Base-by-base conservation (phyloP, 805 yeast genomes). In the Yarrowia porcina region DNA sequence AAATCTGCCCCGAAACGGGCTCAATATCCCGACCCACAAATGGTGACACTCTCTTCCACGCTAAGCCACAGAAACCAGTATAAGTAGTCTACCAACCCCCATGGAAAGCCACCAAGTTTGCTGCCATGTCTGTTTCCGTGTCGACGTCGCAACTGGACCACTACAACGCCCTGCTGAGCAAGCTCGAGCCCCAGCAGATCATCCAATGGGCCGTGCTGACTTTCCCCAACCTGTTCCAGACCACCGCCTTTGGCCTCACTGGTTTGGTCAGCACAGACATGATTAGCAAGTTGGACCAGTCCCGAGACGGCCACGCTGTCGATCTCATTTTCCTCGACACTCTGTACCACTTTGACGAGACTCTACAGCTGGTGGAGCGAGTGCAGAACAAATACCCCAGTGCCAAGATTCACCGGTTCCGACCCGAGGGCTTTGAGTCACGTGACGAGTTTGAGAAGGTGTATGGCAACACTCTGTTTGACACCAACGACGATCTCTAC, bases 191-290 rank as follows among this genome's bases (percentile, higher is more conserved):
- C 0, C 83, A 84, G 67, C 89, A 90, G 64, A 84, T 93, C 64
- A 75, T 93, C 27, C 77, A 80, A 69, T 93, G 98, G 97, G 83
- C 97, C 0, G 75, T 87, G 15, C 73, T 82, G n/a, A 90, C 96
- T 0, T 86, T 92, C 70, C 97, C 97, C 2, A 79, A 84, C 41
- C 77, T 93, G 38, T 92, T 73, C 70, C 98, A 93, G 75, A 91
- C 97, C 1, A 90, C 98, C 0, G 98, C 98, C 1, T 91, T 93
- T 75, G 98, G 98, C 0, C 79, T 93, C 50, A 89, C 97, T 1
- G 98, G 98, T 0, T 75, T 93, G 64, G 96, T 88, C 30, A 92
- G 93, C 12, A 78, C 89, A 44, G 97, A 92, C 73, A 88, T 92
- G 82, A 74, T 92, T 28, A 80, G 88, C 32, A 83, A 85, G 70